Percentiles rank a stretch among this genome's conserved stretches.
These are phyloP conservation scores for Aspergillus eucalypticola DNA, from an alignment of 2,329 filamentous ascomycete genomes.

Conservation along the genomic window DNA sequence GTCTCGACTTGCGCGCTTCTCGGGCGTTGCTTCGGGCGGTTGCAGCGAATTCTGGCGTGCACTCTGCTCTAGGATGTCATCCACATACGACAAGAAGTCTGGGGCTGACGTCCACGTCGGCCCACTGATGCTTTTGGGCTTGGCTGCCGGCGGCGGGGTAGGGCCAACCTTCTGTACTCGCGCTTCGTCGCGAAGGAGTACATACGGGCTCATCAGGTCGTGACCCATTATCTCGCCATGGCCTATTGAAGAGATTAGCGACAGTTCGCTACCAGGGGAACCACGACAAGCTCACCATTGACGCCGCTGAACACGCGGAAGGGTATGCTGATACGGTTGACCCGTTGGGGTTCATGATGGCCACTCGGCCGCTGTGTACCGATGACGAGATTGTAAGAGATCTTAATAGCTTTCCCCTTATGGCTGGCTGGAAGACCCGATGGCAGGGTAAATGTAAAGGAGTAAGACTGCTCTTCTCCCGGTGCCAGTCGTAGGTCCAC, in stretches of 20 bases:
- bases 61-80: conserved; percentile 66
- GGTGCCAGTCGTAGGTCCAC: conserved; percentile 86
- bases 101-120: conserved; percentile 53
- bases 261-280: not conserved
- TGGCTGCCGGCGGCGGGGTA: conserved; percentile 39
- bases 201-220: conserved; percentile 91
- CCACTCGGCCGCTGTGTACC: conserved; percentile 85
- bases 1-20: conserved; percentile 57
- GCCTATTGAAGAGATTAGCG: conserved; percentile 39
- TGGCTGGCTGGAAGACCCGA: conserved; percentile 88
- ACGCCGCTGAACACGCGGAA: conserved; percentile 93
- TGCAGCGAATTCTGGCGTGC: conserved; percentile 55
- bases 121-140: conserved; percentile 39
- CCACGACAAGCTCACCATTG: conserved; percentile 57
- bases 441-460: conserved; percentile 83
- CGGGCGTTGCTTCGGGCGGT: conserved; percentile 72
- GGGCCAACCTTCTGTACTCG: conserved; percentile 58
- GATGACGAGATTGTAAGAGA: conserved; percentile 85
- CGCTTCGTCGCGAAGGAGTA: conserved; percentile 82
- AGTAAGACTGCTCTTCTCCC: conserved; percentile 84
- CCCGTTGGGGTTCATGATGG: conserved; percentile 72
- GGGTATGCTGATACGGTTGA: conserved; percentile 87
- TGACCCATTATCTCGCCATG: conserved; percentile 88
- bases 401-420: conserved; percentile 89
- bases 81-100: conserved; percentile 75